Evolutionary conservation across 352 stramenopile species (phyloP).

Genomic region (Phytophthora lateralis): DNA sequence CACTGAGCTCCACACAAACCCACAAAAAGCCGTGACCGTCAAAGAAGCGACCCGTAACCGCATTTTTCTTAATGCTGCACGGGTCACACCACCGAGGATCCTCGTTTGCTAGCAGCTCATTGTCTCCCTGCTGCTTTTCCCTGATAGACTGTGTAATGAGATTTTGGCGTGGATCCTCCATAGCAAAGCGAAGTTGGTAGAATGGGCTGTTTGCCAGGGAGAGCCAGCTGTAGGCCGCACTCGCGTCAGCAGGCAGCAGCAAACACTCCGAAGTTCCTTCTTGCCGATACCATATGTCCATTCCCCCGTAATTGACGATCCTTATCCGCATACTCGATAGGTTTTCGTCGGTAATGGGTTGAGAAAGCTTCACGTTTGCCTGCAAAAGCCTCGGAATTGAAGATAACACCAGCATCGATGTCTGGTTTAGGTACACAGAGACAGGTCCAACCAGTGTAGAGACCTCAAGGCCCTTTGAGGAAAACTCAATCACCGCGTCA

Average conservation of each 20-base stretch:
- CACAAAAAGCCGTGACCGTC: constrained; percentile 61
- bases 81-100: constrained; percentile 63
- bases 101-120: constrained; percentile 5
- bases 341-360: constrained; percentile 17
- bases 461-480: constrained; percentile 38
- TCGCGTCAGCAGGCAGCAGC: constrained; percentile 31
- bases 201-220: constrained; percentile 49
- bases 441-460: constrained; percentile 57
- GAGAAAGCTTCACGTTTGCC: constrained; percentile 2
- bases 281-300: constrained; percentile 70
- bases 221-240: constrained; percentile 73
- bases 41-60: constrained; percentile 65
- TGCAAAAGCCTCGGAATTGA: constrained; percentile 57
- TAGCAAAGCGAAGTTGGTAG: constrained; percentile 62
- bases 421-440: constrained; percentile 73
- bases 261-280: constrained; percentile 64
- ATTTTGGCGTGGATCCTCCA: constrained; percentile 33
- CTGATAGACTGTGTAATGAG: background rate
- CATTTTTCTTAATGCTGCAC: constrained; percentile 65
- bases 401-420: constrained; percentile 66
- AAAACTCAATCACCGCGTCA: constrained; percentile 45
- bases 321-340: constrained; percentile 67
- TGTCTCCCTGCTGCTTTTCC: constrained; percentile 3
- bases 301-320: constrained; percentile 50
- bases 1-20: constrained; percentile 62